Base-by-base conservation (phyloP, 1,284 basidiomycete genomes). In the Wallemia hederae region DNA sequence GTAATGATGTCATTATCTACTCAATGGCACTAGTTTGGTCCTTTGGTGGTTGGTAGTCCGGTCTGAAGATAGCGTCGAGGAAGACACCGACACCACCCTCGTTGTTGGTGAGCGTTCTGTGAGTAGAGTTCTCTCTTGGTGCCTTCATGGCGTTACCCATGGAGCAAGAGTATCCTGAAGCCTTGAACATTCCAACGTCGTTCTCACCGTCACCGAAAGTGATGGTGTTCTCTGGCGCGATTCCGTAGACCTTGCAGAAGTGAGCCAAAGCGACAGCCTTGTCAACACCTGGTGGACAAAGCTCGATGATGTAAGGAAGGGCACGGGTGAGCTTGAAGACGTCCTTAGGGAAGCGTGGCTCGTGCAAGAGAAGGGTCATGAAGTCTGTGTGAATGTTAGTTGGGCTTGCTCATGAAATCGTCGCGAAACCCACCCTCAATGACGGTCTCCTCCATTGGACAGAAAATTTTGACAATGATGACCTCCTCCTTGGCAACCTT, bases 281-380 rank as follows among this genome's bases (percentile, higher is more conserved):
- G 64, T 65, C 65, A 60, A 65, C 65, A 57, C 60, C 60, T 55
- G 64, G 63, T 58, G 63, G 62, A 58, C 64, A 64, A 14, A 65
- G 62, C 60, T 65, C 65, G 61, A 65, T 65, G 58, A 65, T 65
- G 65, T 65, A 65, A 15, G 65, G 65, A 15, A 65, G 63, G 2
- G 65, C 65, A 55, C 65, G 65, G 29, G 65, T 65, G 58, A 62
- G 63, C 64, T 65, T 65, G 65, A 65, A 65, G 1, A 63, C 58
- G 25, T 60, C 64, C 31, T 55, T 61, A 19, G 64, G 62, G 63
- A 65, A 65, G 24, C 56, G 56, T 27, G 56, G 56, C 55, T 60
- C 55, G 58, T 63, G 61, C 55, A 62, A 59, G 49, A 65, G 59
- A 56, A 65, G 61, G 19, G 63, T 62, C 60, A 65, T 62, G 60